Percentiles rank a stretch among this genome's conserved stretches.
Evolutionary conservation across 805 yeast species (phyloP).

Genomic region (Sungouiella blattae): DNA sequence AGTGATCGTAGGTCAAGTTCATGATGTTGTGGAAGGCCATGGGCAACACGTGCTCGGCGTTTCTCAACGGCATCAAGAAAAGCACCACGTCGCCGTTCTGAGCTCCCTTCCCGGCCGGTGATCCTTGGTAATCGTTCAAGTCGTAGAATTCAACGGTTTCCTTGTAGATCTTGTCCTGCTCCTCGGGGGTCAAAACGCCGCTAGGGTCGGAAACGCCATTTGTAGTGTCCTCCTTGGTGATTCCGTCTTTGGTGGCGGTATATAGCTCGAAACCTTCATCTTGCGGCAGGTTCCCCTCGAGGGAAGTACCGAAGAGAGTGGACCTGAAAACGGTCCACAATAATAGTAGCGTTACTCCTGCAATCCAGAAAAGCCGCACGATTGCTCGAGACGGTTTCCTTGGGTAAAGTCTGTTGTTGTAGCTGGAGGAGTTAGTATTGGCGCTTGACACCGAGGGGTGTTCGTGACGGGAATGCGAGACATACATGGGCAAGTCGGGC

Average conservation of each 20-base stretch:
- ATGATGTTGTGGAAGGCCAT: constrained; percentile 80
- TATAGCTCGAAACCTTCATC: constrained; percentile 21
- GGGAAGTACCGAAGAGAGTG: not conserved
- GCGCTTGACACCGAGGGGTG: not conserved
- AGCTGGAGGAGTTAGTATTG: constrained; percentile 2
- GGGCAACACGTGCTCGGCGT: constrained; percentile 74
- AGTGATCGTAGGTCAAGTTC: constrained; percentile 84
- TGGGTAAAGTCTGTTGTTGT: constrained; percentile 9
- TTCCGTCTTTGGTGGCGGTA: constrained; percentile 31
- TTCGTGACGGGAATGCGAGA: constrained; percentile 4
- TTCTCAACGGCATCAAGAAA: constrained; percentile 71
- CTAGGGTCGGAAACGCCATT: too few relatives aligned
- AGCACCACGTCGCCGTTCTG: constrained; percentile 59
- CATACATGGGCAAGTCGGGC: constrained; percentile 47
- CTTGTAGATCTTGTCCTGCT: constrained; percentile 35
- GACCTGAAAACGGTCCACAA: constrained; percentile 4
- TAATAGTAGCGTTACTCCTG: constrained; percentile 10
- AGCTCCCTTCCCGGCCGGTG: constrained; percentile 50
- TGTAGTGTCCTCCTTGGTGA: constrained; percentile 14
- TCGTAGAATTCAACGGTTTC: constrained; percentile 60
- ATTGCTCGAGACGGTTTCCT: constrained; percentile 9
- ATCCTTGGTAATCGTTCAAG: constrained; percentile 53
- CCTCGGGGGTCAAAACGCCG: constrained; percentile 4
- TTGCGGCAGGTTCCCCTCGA: not conserved
- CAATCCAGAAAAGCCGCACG: constrained; percentile 5